Evolutionary conservation across 2,329 filamentous ascomycete genomes (phyloP), one percentile per base, ranked within the genome.

Genomic region (Thielaviopsis euricoi): DNA sequence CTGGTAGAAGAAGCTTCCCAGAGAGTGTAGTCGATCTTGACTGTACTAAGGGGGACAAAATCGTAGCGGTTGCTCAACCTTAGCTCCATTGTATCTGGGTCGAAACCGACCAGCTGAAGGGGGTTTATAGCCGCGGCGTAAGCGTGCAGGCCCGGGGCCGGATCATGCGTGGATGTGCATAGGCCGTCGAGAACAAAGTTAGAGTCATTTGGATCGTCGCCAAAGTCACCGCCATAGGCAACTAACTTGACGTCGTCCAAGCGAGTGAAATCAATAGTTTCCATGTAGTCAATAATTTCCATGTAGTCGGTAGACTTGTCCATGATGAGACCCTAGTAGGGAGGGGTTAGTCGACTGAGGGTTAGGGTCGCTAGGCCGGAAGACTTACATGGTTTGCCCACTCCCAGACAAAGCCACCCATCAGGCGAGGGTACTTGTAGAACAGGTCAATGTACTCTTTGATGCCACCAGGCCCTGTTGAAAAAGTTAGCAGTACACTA

Each of bases 371-470:
- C n/a, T n/a, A n/a, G 19, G 15, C 2, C 9, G 4, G 9, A 33
- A 10, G 7, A 61, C 68, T 62, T 49, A 77, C 75, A 57, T 82
- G 79, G 59, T 81, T 83, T 0, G 74, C 76, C 80, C 80, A 83
- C 63, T 83, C 80, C 80, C 80, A 83, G 2, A 83, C 75, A 40
- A 79, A 81, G 0, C 83, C 84, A 5, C 84, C 83, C 69, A 86
- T 83, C 0, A 72, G 64, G 0, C 66, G 62, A 0, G 66, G 66
- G 29, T 72, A 74, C 50, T 75, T 74, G 64, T 81, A 78, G 66
- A 86, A 88, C 0, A 77, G 74, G 6, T 84, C 77, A 13, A 85
- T 71, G 61, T 88, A 87, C 60, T 87, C 83, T 61, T 81, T 76
- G 53, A 87, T 71, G 0, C 76, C 78, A 1, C 85, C 84, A 0